A percentile compares a stretch with the other conserved stretches of the same genome.
phyloP scores from a whole-genome alignment of 2,329 filamentous ascomycete genomes.

The Triangularia setosa region DNA sequence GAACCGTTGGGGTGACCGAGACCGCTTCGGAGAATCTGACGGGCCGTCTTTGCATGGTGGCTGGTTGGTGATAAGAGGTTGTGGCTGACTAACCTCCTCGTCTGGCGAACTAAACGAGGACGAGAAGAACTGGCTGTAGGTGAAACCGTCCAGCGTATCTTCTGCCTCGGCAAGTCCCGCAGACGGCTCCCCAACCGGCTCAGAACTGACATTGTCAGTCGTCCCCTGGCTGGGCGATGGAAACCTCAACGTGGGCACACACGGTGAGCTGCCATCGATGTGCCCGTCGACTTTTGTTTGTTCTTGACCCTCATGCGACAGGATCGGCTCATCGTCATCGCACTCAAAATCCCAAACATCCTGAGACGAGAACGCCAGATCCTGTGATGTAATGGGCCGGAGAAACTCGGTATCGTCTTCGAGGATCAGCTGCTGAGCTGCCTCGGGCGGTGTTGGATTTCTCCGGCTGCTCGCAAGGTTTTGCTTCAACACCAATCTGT shows the following conservation, averaged over 20 bases:
- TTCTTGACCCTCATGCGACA: background rate
- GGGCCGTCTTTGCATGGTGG: background rate
- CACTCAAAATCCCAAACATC: slow-evolving; percentile 33
- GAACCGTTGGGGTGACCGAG: background rate
- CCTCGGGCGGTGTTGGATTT: background rate
- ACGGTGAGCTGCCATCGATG: background rate
- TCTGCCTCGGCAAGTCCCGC: background rate
- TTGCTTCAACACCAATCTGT: background rate
- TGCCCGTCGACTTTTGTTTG: background rate
- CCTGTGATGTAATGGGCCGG: slow-evolving; percentile 42
- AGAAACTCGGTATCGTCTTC: slow-evolving; percentile 7
- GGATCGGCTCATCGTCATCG: background rate
- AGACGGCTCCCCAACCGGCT: background rate
- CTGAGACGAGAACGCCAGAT: slow-evolving; percentile 44
- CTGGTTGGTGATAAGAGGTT: background rate
- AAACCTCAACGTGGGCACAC: background rate
- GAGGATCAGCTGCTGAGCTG: background rate
- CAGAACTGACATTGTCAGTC: background rate
- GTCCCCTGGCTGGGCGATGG: background rate
- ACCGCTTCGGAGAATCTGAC: background rate
- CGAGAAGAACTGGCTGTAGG: background rate
- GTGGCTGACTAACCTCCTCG: background rate
- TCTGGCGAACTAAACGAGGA: background rate
- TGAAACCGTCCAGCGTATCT: background rate
- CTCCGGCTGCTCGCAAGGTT: background rate